phyloP scores from a whole-genome alignment of 2,329 filamentous ascomycete species.

The Botrytis fragariae region DNA sequence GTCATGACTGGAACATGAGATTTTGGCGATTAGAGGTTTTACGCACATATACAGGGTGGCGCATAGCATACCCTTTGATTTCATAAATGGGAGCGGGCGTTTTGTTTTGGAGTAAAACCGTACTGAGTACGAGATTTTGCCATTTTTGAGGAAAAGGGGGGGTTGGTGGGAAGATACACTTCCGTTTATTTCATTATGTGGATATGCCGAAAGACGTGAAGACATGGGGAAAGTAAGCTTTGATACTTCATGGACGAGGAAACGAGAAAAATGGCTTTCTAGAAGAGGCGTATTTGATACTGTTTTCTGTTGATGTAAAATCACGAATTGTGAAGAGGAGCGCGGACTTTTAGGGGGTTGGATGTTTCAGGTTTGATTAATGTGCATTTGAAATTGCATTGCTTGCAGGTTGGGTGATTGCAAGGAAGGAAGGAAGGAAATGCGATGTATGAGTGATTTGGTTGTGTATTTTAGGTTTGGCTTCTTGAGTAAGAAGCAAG shows the following conservation, averaged over 20 bases:
- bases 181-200: neutral
- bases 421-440: neutral
- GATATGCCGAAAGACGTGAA: neutral
- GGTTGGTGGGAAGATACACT: neutral
- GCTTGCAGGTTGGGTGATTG: neutral
- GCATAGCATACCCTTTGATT: conserved; percentile 7
- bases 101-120: conserved; percentile 1
- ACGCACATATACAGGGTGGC: conserved; percentile 17
- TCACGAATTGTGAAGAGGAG: neutral
- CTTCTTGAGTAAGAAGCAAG: neutral
- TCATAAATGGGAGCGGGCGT: conserved; percentile 5
- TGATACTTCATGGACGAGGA: neutral
- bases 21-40: neutral
- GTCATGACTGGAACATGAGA: neutral
- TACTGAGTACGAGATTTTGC: conserved; percentile 30
- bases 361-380: neutral
- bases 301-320: neutral
- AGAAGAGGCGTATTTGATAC: neutral
- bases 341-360: neutral
- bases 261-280: neutral
- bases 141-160: neutral
- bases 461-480: conserved; percentile 5
- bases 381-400: neutral
- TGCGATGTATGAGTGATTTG: neutral
- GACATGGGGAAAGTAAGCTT: neutral